Base-by-base conservation (phyloP, 306 rosid species). In the Vicia faba region DNA sequence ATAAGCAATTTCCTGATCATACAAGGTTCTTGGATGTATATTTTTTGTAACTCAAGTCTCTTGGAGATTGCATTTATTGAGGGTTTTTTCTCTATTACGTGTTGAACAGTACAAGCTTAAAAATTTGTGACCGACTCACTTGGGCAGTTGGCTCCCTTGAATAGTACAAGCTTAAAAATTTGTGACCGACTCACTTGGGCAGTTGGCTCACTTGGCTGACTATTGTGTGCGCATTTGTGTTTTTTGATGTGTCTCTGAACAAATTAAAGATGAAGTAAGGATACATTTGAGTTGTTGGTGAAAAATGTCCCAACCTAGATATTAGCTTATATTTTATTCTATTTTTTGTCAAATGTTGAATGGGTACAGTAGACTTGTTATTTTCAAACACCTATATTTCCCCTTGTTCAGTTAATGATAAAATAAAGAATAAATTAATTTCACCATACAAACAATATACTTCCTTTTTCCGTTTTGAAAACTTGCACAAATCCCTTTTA, bases 201-300 rank as follows among this genome's bases (percentile, higher is more conserved):
- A 25, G 28, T 25, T 25, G 28, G 28, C 28, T 25, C 28, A 25
- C 28, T 25, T 25, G 28, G 28, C 18, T 64, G 45, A 57, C 68
- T 64, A 45, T 48, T n/a, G 45, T 64, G 40, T 76, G 4, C 13
- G 16, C n/a, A 15, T 12, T 5, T 41, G 7, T 43, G 7, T 16
- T 7, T 48, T 48, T 55, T 41, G 23, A 19, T 45, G 26, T 55
- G 28, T 13, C 40, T 43, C 10, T 15, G 19, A 55, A 63, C 58
- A 23, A 59, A 45, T 45, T 25, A 18, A 68, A 63, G 15, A 14
- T 69, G 67, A 38, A 63, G 60, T 12, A 18, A 38, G 50, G 70
- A 72, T 15, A 7, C 10, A 31, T 4, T 29, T 28, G 55, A 72
- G 12, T 38, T 8, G 19, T 67, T 0, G 23, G 53, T 26, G 44